These are phyloP conservation scores for Gynochthodes officinalis DNA, from an alignment of 257 asterid genomes.

Conservation along the genomic window DNA sequence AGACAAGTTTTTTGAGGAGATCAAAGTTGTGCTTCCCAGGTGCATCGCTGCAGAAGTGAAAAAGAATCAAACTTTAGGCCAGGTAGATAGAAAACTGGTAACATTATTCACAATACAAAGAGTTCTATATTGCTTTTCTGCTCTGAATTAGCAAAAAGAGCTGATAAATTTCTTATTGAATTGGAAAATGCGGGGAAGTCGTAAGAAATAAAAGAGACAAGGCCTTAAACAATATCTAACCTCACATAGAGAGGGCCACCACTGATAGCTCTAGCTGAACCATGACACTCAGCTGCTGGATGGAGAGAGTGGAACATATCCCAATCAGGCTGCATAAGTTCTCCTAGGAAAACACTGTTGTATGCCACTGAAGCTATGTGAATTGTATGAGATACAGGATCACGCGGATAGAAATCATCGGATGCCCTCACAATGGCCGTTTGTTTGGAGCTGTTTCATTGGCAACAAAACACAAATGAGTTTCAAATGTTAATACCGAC, in stretches of 20 bases:
- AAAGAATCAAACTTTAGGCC: neutral
- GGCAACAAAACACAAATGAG: constrained; percentile 8
- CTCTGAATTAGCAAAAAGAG: neutral
- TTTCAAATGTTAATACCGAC: neutral
- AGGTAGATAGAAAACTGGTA: neutral
- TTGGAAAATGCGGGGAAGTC: neutral
- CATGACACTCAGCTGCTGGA: constrained; percentile 87
- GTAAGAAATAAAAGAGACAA: neutral
- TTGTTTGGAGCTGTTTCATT: constrained; percentile 70
- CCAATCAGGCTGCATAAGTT: constrained; percentile 84
- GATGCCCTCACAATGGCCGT: constrained; percentile 80
- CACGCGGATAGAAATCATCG: constrained; percentile 80
- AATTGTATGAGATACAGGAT: constrained; percentile 75
- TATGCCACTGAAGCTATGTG: constrained; percentile 84
- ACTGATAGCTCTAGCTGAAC: constrained; percentile 74
- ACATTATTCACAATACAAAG: neutral
- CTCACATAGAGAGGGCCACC: constrained; percentile 89
- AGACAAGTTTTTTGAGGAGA: constrained; percentile 66
- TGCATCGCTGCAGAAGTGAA: constrained; percentile 55
- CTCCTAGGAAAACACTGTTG: constrained; percentile 72
- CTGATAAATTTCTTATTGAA: no score
- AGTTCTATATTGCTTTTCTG: neutral
- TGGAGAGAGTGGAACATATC: constrained; percentile 93
- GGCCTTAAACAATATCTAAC: constrained; percentile 23
- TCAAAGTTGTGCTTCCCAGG: constrained; percentile 92